These are phyloP conservation scores for Magnolia officinalis DNA, from an alignment of 164 flowering plant species.

Conservation along the genomic window DNA sequence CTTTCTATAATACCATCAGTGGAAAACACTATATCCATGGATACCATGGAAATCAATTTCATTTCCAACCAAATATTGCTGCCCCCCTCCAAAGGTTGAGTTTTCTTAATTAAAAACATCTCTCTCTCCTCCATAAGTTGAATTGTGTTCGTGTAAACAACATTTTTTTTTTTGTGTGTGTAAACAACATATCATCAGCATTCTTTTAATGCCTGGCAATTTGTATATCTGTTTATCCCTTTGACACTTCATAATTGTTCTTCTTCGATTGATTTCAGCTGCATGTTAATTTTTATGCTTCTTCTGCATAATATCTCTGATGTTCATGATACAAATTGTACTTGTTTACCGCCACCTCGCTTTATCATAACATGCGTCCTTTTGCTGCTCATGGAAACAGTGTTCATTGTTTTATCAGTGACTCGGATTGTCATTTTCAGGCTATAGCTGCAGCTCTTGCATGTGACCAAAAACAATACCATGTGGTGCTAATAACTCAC, in stretches of 20 bases:
- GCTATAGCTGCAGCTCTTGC: conserved; percentile 87
- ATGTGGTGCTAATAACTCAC: conserved; percentile 67
- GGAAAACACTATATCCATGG: too few species aligned
- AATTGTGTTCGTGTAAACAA: too few species aligned
- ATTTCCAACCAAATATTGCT: too few species aligned
- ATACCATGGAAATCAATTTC: too few species aligned
- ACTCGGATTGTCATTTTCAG: conserved; percentile 28
- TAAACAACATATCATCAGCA: too few species aligned
- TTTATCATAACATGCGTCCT: not conserved
- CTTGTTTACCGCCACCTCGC: too few species aligned
- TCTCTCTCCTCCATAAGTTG: too few species aligned
- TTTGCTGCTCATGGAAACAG: not conserved
- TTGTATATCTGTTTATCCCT: not conserved
- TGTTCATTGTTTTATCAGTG: not conserved
- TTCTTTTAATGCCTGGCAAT: not conserved
- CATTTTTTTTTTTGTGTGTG: too few species aligned
- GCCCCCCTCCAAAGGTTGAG: too few species aligned
- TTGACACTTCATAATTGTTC: not conserved
- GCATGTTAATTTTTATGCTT: not conserved
- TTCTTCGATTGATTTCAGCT: not conserved
- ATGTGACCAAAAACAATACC: conserved; percentile 53
- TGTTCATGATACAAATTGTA: too few species aligned
- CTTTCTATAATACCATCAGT: too few species aligned
- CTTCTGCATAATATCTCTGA: not conserved
- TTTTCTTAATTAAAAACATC: too few species aligned